Base-by-base conservation (phyloP, 2,329 filamentous ascomycete species). In the Pyricularia sp. region DNA sequence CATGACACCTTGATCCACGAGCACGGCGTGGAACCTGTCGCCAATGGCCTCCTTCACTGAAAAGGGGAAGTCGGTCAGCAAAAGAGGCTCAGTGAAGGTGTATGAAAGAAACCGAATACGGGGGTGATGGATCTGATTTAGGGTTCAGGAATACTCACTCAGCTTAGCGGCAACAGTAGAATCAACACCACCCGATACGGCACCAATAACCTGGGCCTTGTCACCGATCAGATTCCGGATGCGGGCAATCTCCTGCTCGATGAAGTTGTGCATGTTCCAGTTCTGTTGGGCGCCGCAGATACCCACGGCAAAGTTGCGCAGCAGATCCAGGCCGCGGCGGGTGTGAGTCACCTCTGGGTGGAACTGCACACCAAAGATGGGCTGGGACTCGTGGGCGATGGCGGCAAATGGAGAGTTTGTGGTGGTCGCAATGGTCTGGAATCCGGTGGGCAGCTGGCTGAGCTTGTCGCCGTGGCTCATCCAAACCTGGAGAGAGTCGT, bases 261-360 rank as follows among this genome's bases (percentile, higher is more conserved):
- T 81, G 72, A 97, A 97, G 70, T 89, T 86, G 65, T 80, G 81
- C 93, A 97, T 97, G 3, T 83, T 87, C 93, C 93, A 97, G 73
- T 91, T 84, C 66, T 86, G 82, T 66, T 82, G 77, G 4, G 89
- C 91, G 33, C 85, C 83, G 76, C 93, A 97, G 68, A 97, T 96
- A 24, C 84, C 81, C 66, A 96, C 82, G 13, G 86, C 87, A 72
- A 97, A 97, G 81, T 97, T 97, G 73, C 82, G 78, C 60, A 97
- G 80, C 5, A 96, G 73, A 31, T 88, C 79, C 10, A 74, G 88
- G 40, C 93, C 92, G 65, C 83, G 80, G 9, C 84, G 81, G 0
- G 89, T 92, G 72, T 91, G 86, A 16, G 84, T 87, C 65, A 62
- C 61, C 62, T 60, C 55, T 24, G 31, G 55, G 62, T 62, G 60